Conservation (phyloP, 176 grass and related monocot genomes). For the Bothriochloa decipiens region DNA sequence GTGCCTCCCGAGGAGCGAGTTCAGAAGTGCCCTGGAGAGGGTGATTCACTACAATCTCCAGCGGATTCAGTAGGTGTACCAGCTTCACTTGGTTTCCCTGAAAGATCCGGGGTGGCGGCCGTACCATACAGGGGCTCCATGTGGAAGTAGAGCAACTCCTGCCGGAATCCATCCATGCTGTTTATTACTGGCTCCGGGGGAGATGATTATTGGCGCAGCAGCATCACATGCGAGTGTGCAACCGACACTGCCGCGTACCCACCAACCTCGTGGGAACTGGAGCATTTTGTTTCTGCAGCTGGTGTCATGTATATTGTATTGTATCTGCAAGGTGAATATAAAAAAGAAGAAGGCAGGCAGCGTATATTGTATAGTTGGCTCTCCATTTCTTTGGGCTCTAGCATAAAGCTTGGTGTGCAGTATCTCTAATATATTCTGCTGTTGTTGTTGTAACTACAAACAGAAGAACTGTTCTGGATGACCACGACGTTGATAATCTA, state of each 20-base stretch:
- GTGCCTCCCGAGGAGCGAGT: slow-evolving; percentile 68
- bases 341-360: background rate
- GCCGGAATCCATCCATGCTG: slow-evolving; percentile 3
- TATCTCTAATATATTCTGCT: background rate
- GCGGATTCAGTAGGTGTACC: slow-evolving; percentile 64
- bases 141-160: slow-evolving; percentile 13
- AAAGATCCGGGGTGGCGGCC: slow-evolving; percentile 8
- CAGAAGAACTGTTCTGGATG: background rate
- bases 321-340: slow-evolving; percentile 37
- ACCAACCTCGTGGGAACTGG: slow-evolving; percentile 28
- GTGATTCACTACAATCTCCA: slow-evolving; percentile 88
- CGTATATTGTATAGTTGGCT: slow-evolving; percentile 7
- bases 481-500: background rate
- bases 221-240: slow-evolving; percentile 16
- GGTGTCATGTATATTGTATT: background rate
- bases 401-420: background rate
- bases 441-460: background rate
- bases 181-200: slow-evolving; percentile 7
- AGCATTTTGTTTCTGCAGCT: slow-evolving; percentile 20
- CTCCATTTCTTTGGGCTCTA: background rate
- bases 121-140: background rate
- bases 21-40: slow-evolving; percentile 72
- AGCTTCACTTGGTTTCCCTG: background rate
- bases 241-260: slow-evolving; percentile 27
- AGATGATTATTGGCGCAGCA: slow-evolving; percentile 19